A percentile compares a stretch with the other conserved stretches of the same genome.
Conservation (phyloP, 1,284 basidiomycete species). For the Malassezia yamatoensis region DNA sequence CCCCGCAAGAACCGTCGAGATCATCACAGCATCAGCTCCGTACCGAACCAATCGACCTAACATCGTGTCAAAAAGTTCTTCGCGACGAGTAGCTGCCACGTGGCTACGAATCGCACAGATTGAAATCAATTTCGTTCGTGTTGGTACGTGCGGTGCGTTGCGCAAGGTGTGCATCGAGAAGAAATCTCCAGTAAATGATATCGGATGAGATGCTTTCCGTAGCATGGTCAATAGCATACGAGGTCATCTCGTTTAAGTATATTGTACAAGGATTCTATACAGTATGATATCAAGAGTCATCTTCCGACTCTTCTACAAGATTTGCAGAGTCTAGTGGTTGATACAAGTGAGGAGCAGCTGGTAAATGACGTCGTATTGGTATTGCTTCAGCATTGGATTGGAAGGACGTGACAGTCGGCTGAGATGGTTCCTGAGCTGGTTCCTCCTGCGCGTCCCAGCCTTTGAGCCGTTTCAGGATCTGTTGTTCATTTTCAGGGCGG, state of each 20-base stretch:
- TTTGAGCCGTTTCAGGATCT: slow-evolving; percentile 6
- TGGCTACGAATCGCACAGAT: background rate
- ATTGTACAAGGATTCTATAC: too few relatives aligned
- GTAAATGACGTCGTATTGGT: background rate
- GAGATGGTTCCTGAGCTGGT: background rate
- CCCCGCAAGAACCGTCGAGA: slow-evolving; percentile 82
- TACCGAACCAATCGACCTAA: slow-evolving; percentile 70
- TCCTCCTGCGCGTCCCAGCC: slow-evolving; percentile 8
- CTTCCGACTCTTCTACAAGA: slow-evolving; percentile 4
- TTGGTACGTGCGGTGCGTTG: slow-evolving; percentile 18
- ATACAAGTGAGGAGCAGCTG: background rate
- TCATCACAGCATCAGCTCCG: slow-evolving; percentile 68
- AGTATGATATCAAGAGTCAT: background rate
- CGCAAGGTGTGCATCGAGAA: slow-evolving; percentile 23
- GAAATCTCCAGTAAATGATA: slow-evolving; percentile 26
- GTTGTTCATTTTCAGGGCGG: slow-evolving; percentile 9
- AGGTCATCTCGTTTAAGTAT: too few relatives aligned
- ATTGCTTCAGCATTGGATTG: background rate
- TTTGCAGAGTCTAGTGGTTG: slow-evolving; percentile 6
- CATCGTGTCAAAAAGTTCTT: slow-evolving; percentile 21
- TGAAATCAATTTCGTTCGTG: background rate
- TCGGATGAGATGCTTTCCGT: background rate
- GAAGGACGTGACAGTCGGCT: background rate
- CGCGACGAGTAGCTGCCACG: slow-evolving; percentile 1
- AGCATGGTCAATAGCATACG: too few relatives aligned